phyloP scores from a whole-genome alignment of 192 early-diverging fungal species.

The Backusella australiensis region DNA sequence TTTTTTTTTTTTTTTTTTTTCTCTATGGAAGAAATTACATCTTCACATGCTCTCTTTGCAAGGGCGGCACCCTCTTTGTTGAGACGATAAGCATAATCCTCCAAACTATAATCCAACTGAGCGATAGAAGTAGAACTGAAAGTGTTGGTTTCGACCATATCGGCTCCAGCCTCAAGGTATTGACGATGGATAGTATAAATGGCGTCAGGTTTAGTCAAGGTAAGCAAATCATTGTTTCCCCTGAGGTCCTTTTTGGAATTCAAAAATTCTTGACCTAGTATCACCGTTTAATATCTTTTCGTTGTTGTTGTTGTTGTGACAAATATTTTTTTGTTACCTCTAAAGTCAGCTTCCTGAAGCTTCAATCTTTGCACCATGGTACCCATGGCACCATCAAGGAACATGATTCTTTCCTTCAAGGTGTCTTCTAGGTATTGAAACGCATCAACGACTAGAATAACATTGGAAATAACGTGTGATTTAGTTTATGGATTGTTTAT shows the following conservation, averaged over 20 bases:
- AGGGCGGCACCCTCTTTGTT: constrained; percentile 89
- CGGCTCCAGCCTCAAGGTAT: constrained; percentile 89
- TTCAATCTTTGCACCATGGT: constrained; percentile 85
- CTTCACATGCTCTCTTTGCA: constrained; percentile 81
- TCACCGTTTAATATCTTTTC: neutral
- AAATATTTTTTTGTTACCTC: constrained; percentile 42
- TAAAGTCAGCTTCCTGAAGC: constrained; percentile 83
- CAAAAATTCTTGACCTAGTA: constrained; percentile 74
- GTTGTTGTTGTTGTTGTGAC: no score
- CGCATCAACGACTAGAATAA: constrained; percentile 31
- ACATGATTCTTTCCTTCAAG: constrained; percentile 87
- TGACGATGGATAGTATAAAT: constrained; percentile 88
- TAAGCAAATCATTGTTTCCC: constrained; percentile 96
- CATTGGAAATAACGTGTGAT: neutral
- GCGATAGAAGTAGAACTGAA: constrained; percentile 91
- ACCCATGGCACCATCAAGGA: constrained; percentile 97
- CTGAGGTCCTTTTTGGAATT: constrained; percentile 82
- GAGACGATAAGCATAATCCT: constrained; percentile 85
- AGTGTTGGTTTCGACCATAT: constrained; percentile 97
- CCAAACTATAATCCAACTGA: constrained; percentile 88
- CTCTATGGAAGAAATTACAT: constrained; percentile 43
- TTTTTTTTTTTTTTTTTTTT: no score
- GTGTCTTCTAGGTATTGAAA: constrained; percentile 72
- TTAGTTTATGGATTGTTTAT: neutral
- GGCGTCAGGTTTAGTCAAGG: constrained; percentile 85